A percentile compares a stretch with the other conserved stretches of the same genome.
These are phyloP conservation scores for Lycium barbarum DNA, from an alignment of 257 asterid species.

Conservation along the genomic window DNA sequence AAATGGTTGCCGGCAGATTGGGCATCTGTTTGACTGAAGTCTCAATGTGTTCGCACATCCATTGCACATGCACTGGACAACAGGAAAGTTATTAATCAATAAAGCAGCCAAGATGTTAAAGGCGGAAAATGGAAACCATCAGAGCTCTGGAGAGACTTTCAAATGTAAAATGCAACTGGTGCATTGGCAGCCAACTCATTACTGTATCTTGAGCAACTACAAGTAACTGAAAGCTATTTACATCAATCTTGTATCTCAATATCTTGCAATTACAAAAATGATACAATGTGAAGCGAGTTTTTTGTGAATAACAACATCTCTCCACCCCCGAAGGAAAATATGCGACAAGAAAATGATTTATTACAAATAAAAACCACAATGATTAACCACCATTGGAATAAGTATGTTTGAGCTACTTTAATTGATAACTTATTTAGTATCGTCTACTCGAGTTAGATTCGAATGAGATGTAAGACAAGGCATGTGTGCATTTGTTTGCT, in stretches of 20 bases:
- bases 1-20: conserved; percentile 67
- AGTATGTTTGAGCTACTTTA: background rate
- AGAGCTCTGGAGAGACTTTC: background rate
- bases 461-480: too few relatives aligned
- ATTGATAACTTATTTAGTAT: too few relatives aligned
- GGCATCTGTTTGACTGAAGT: conserved; percentile 75
- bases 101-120: background rate
- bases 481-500: too few relatives aligned
- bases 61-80: conserved; percentile 69
- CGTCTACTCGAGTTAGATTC: too few relatives aligned
- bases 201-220: background rate
- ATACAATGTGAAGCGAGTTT: background rate
- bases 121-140: background rate
- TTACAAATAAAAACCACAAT: background rate
- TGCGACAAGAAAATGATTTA: background rate
- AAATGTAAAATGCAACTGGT: conserved; percentile 9
- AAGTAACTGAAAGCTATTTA: background rate
- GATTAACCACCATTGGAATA: background rate
- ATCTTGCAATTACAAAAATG: background rate
- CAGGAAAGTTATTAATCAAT: background rate
- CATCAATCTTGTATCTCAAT: background rate
- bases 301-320: background rate
- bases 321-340: too few relatives aligned
- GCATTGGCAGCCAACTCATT: background rate
- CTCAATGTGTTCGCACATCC: conserved; percentile 65